Conservation (phyloP, 2,329 filamentous ascomycete genomes). For the Teratosphaeriaceae sp. region DNA sequence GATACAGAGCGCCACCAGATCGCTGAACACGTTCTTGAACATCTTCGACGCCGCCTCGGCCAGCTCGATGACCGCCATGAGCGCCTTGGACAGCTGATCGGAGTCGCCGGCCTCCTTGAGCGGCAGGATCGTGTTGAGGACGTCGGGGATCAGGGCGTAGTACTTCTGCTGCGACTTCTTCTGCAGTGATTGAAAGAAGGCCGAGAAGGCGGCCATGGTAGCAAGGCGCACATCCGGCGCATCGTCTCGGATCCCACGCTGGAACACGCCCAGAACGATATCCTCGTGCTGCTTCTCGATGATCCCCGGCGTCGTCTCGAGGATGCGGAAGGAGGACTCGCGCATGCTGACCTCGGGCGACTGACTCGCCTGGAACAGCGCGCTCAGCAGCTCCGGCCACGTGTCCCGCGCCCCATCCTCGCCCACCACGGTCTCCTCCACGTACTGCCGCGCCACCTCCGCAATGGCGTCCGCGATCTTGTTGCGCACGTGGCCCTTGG, state of each 20-base stretch:
- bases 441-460: conserved; percentile 90
- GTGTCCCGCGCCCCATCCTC: conserved; percentile 41
- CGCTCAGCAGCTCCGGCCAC: conserved; percentile 84
- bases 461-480: conserved; percentile 98
- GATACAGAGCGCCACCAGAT: conserved; percentile 85
- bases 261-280: conserved; percentile 80
- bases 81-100: conserved; percentile 81
- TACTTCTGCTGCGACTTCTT: conserved; percentile 90
- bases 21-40: conserved; percentile 93
- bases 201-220: conserved; percentile 93
- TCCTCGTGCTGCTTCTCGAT: conserved; percentile 95
- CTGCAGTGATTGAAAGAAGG: conserved; percentile 85
- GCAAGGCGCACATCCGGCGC: conserved; percentile 81
- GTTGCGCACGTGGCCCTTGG: conserved; percentile 69
- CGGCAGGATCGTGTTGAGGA: conserved; percentile 89
- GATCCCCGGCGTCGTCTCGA: conserved; percentile 87
- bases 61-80: conserved; percentile 86
- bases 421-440: conserved; percentile 54
- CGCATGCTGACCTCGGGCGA: conserved; percentile 75
- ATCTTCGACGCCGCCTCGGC: conserved; percentile 94
- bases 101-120: conserved; percentile 89
- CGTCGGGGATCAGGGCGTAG: conserved; percentile 76
- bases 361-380: conserved; percentile 85
- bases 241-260: conserved; percentile 85
- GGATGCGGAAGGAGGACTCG: conserved; percentile 90